Evolutionary conservation across 169 alveolate species (phyloP).

Genomic region (Babesia bovis): DNA sequence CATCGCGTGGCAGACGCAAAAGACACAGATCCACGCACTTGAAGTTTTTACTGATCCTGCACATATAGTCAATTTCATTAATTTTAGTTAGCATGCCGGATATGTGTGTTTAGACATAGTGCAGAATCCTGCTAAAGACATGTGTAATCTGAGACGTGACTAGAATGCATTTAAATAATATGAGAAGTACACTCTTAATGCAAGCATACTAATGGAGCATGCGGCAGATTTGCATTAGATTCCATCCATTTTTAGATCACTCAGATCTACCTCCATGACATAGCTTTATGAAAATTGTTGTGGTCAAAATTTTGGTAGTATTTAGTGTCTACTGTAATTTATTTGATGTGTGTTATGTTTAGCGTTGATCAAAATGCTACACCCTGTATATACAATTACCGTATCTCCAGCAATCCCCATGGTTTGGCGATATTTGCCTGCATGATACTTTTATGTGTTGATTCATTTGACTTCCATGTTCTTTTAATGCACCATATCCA

Average conservation of each 20-base stretch:
- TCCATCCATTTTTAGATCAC: too few species aligned
- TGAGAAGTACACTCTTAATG: not conserved
- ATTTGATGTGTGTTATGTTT: too few species aligned
- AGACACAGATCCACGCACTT: conserved; percentile 1
- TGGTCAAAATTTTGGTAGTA: too few species aligned
- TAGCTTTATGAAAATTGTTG: too few species aligned
- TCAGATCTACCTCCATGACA: too few species aligned
- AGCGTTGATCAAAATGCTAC: too few species aligned
- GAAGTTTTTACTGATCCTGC: not conserved
- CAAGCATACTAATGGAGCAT: not conserved
- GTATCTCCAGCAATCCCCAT: not conserved
- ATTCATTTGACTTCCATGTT: not conserved
- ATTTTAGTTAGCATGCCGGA: not conserved
- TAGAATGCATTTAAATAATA: not conserved
- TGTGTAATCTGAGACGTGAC: not conserved
- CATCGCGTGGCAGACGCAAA: conserved; percentile 13
- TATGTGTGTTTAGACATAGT: conserved; percentile 11
- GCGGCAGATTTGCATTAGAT: not conserved
- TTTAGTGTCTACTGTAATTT: too few species aligned
- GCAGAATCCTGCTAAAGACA: not conserved
- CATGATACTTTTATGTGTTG: not conserved
- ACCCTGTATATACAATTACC: not conserved
- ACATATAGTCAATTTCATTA: not conserved
- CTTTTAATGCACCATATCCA: too few species aligned
- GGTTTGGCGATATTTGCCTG: not conserved